Evolutionary conservation across 2,329 filamentous ascomycete species (phyloP).

Genomic region (Fusarium sublunatum): DNA sequence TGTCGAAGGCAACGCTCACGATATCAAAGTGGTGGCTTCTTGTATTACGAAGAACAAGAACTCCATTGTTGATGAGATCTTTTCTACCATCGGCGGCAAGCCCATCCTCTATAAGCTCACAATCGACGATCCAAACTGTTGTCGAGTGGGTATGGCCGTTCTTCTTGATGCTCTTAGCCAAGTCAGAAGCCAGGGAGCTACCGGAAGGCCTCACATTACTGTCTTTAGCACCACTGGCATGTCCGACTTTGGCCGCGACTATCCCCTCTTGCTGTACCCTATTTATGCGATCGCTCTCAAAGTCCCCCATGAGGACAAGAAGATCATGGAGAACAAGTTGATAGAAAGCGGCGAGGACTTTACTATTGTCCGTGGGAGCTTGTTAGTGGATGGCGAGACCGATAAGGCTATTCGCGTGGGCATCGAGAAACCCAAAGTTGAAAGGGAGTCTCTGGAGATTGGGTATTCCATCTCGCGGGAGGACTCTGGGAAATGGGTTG

Average conservation of each 20-base stretch:
- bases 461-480: conserved; percentile 61
- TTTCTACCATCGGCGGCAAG: conserved; percentile 60
- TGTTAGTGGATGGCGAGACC: conserved; percentile 50
- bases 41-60: conserved; percentile 50
- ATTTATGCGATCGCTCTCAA: conserved; percentile 57
- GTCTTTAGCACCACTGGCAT: conserved; percentile 57
- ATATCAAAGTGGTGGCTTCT: conserved; percentile 51
- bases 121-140: conserved; percentile 61
- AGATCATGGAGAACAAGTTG: conserved; percentile 56
- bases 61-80: conserved; percentile 57
- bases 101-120: conserved; percentile 49
- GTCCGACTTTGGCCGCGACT: conserved; percentile 52
- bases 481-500: conserved; percentile 62
- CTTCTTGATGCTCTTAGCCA: conserved; percentile 56
- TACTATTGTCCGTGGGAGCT: conserved; percentile 53
- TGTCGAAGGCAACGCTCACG: conserved; percentile 60
- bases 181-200: conserved; percentile 44
- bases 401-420: conserved; percentile 51
- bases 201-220: conserved; percentile 50
- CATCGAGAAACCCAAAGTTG: conserved; percentile 52
- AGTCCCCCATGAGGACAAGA: conserved; percentile 61
- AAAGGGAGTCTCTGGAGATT: conserved; percentile 51
- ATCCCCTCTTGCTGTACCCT: conserved; percentile 56
- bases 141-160: conserved; percentile 56
- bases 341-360: conserved; percentile 48